Evolutionary conservation across 1,284 basidiomycete genomes (phyloP), one percentile per base, ranked within the genome.

Genomic region (Termitomyces sp.): DNA sequence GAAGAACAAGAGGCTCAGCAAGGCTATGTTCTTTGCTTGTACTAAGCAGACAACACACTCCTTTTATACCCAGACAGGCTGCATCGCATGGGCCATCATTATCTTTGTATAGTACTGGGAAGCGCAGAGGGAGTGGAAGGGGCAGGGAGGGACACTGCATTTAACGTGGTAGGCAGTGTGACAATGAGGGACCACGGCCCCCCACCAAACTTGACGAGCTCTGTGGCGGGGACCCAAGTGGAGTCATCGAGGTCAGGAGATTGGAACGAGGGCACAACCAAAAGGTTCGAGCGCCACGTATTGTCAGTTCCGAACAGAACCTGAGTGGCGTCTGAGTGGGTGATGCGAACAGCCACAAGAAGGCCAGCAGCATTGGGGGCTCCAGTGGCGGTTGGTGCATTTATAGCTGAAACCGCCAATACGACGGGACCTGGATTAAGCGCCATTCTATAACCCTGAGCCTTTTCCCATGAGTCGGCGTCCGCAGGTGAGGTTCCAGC

Each of bases 271-370:
- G 51, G 40, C 10, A 55, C 41, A 16, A 39, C 10, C 35, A 42
- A 1, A 8, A 39, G 33, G 13, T 38, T 55, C 13, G 56, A 50
- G 8, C 33, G 43, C 56, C 56, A 57, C 28, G 34, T 35, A 9
- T 19, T 35, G 30, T 55, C 56, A 39, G 50, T 53, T 0, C 44
- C 24, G 3, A 57, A 40, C 31, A 52, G 10, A 19, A 31, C 45
- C 37, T 57, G 50, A n/a, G 53, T 50, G 13, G 34, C 54, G 24
- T 57, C 56, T 8, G 53, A 52, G 31, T 53, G 54, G 14, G 56
- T 57, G 10, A 57, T 55, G 9, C 56, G 56, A 24, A 57, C 55
- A 13, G 53, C 50, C 3, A 41, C 47, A 26, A 57, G 44, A 34
- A 57, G 34, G 18, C 44, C 56, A 31, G 56, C 56, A 37, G 56